Evolutionary conservation across 257 asterid genomes (phyloP).

Genomic region (Ilex asprella): DNA sequence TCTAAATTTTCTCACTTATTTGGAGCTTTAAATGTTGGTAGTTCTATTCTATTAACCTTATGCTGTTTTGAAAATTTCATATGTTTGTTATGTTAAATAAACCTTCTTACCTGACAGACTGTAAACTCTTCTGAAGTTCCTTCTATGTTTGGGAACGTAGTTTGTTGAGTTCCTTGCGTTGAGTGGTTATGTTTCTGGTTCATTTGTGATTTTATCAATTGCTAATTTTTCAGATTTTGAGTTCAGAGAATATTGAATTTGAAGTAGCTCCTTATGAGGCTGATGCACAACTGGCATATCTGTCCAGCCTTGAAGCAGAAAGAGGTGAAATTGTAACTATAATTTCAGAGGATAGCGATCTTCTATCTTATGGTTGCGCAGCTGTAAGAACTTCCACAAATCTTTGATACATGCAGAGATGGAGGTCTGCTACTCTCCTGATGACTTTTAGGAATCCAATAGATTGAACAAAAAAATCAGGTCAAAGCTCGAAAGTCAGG

Average conservation of each 20-base stretch:
- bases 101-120: no score
- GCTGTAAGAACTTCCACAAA: constrained; percentile 38
- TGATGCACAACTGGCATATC: constrained; percentile 78
- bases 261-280: constrained; percentile 88
- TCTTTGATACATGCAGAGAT: constrained; percentile 6
- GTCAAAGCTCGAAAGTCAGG: no score
- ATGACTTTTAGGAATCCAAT: constrained; percentile 1
- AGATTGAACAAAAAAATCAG: no score
- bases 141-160: no score
- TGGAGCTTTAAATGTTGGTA: constrained; percentile 1
- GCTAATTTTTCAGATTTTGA: constrained; percentile 41
- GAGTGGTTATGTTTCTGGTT: no score
- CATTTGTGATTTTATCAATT: no score
- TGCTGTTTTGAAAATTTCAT: no score
- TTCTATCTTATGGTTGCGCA: constrained; percentile 71
- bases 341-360: constrained; percentile 77
- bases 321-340: constrained; percentile 60
- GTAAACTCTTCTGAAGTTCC: no score
- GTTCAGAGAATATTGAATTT: constrained; percentile 60
- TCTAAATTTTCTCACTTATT: neutral
- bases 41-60: no score
- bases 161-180: no score
- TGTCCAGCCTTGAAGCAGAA: constrained; percentile 45
- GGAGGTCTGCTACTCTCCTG: constrained; percentile 5
- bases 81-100: no score